Evolutionary conservation across 768 basidiomycete species (phyloP), one percentile per base, ranked within the genome.

Genomic region (Phlebiopsis gigantea): DNA sequence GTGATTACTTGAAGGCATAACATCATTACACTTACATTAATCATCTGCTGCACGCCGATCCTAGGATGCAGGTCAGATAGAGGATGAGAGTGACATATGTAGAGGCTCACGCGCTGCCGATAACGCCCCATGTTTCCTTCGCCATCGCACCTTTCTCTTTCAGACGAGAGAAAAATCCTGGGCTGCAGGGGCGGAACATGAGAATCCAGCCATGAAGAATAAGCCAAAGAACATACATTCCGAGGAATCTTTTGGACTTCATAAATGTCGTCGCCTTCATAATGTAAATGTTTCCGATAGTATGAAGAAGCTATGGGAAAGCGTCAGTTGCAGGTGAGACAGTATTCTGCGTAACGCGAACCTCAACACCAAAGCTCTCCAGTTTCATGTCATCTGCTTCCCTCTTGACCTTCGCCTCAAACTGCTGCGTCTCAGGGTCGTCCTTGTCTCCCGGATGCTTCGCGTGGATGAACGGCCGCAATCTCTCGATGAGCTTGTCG

Each of bases 341-440:
- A n/a, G n/a, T n/a, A n/a, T n/a, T n/a, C n/a, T n/a, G n/a, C n/a
- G n/a, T n/a, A 5, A 47, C 42, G 69, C 81, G 28, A 63, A 91
- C 88, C 83, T 98, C 96, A 22, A 98, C 86, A 47, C 97, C 97
- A 71, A 99, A 99, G 62, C 91, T 94, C 76, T 99, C 96, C 53
- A 98, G 72, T 75, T 98, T 98, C 63, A 99, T 68, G 73, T 99
- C 97, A 55, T 96, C 93, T 1, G 90, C 92, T 70, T 99, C 97
- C 26, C 81, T 75, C 65, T 72, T 78, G 69, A 96, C 90, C 69
- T 78, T 84, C 52, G 78, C 77, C 70, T 90, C 86, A 65, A 93
- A 99, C 15, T 79, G 77, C 48, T 71, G 71, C 10, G 91, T 93
- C 76, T 98, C 97, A 0, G 85, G 75, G 64, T 98, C 97, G 51